Evolutionary conservation across 2,329 filamentous ascomycete species (phyloP).

Genomic region (Westerdykella sp.): DNA sequence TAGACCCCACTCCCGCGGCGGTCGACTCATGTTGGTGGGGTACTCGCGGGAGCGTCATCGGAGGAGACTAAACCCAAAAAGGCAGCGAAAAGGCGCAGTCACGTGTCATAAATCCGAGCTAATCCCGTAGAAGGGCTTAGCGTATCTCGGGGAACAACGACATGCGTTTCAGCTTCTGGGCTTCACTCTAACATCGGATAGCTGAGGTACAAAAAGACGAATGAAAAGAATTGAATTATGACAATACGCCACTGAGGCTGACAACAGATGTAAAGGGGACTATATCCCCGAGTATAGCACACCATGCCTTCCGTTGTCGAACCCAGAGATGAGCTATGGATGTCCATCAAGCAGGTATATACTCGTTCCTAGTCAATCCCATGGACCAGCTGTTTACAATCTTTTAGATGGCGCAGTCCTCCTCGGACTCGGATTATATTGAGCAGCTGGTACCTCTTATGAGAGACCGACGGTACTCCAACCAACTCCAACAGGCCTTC

Average conservation of each 20-base stretch:
- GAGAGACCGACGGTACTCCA: slow-evolving; percentile 76
- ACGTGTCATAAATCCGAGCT: slow-evolving; percentile 5
- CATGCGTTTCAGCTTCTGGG: too few species aligned
- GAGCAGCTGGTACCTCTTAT: slow-evolving; percentile 93
- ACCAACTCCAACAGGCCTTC: slow-evolving; percentile 71
- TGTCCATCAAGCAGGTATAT: slow-evolving; percentile 46
- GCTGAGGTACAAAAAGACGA: too few species aligned
- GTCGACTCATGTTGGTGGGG: slow-evolving; percentile 1
- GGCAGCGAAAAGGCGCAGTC: slow-evolving; percentile 1
- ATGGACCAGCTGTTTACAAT: slow-evolving; percentile 1
- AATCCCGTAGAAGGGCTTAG: slow-evolving; percentile 1
- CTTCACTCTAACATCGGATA: too few species aligned
- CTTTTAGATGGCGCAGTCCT: slow-evolving; percentile 78
- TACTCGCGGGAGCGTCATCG: slow-evolving; percentile 15
- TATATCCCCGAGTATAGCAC: slow-evolving; percentile 1
- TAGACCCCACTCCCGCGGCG: neutral
- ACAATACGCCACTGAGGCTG: neutral
- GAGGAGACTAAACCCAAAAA: slow-evolving; percentile 3
- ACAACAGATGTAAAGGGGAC: neutral
- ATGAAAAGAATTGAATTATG: too few species aligned
- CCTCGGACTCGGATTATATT: slow-evolving; percentile 87
- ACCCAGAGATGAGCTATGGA: slow-evolving; percentile 43
- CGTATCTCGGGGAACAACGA: neutral
- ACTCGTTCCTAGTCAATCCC: neutral
- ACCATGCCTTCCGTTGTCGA: slow-evolving; percentile 37